Evolutionary conservation across 441 rosid species (phyloP).

Genomic region (Euphorbia celastroides): DNA sequence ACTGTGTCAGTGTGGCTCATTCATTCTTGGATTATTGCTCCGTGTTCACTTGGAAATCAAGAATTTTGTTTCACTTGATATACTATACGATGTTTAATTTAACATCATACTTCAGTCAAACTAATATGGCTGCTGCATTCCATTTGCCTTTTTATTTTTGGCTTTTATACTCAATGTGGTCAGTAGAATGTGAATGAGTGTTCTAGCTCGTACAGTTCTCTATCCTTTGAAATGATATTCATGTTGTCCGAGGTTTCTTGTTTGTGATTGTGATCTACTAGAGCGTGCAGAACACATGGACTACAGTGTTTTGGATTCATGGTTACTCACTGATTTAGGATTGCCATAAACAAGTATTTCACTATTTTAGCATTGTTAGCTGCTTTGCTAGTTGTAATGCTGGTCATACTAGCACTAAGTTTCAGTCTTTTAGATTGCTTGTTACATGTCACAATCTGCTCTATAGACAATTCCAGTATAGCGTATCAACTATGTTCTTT

Average conservation of each 20-base stretch:
- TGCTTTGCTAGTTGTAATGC: background rate
- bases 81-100: background rate
- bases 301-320: too few species aligned
- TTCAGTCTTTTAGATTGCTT: conserved; percentile 9
- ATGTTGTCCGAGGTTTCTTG: background rate
- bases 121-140: background rate
- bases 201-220: background rate
- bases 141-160: background rate
- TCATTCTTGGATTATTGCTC: background rate
- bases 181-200: background rate
- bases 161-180: background rate
- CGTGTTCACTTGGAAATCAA: background rate
- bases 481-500: conserved; percentile 7
- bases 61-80: background rate
- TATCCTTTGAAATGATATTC: too few species aligned
- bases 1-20: background rate
- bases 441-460: background rate
- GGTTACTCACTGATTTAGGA: background rate
- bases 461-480: background rate
- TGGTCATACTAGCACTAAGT: background rate
- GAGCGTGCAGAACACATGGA: background rate
- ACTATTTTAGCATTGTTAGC: background rate
- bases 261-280: background rate
- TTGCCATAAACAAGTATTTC: background rate
- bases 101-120: background rate